These are phyloP conservation scores for Rhizopogon vinicolor DNA, from an alignment of 768 basidiomycete genomes.

Conservation along the genomic window DNA sequence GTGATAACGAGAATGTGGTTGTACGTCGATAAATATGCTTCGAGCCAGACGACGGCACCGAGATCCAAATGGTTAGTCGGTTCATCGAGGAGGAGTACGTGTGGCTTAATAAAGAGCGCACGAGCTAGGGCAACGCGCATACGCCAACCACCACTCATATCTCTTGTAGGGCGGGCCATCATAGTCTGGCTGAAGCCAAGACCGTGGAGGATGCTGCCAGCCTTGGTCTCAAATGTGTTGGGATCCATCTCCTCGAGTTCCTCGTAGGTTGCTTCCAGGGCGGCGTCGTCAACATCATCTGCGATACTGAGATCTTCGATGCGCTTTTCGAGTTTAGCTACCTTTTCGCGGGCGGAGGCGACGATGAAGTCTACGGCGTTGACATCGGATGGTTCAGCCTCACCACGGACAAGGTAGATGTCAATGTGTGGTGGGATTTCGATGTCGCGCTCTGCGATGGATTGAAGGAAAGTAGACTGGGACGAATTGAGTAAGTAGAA, in stretches of 20 bases:
- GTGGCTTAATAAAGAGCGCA: constrained; percentile 94
- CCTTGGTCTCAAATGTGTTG: constrained; percentile 91
- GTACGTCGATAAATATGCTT: constrained; percentile 96
- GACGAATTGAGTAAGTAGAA: constrained; percentile 3
- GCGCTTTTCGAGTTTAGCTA: constrained; percentile 85
- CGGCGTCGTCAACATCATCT: constrained; percentile 83
- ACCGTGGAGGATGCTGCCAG: constrained; percentile 95
- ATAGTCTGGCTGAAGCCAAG: constrained; percentile 86
- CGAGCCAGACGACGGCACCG: constrained; percentile 97
- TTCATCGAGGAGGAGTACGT: constrained; percentile 91
- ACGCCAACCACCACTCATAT: constrained; percentile 99
- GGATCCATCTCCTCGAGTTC: constrained; percentile 98
- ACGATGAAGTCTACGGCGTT: constrained; percentile 99
- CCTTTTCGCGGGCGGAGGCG: constrained; percentile 87
- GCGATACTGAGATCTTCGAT: constrained; percentile 93
- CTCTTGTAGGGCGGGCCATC: constrained; percentile 97
- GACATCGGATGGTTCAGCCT: constrained; percentile 91
- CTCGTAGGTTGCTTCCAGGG: constrained; percentile 88
- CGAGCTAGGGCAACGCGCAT: constrained; percentile 98
- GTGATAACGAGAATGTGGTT: constrained; percentile 98
- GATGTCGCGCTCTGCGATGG: constrained; percentile 92
- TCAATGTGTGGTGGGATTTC: constrained; percentile 94
- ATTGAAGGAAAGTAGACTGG: constrained; percentile 94
- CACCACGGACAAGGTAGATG: constrained; percentile 94
- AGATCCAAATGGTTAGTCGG: constrained; percentile 93